Evolutionary conservation across 192 early-diverging fungal species (phyloP).

Genomic region (Geosiphon pyriformis): DNA sequence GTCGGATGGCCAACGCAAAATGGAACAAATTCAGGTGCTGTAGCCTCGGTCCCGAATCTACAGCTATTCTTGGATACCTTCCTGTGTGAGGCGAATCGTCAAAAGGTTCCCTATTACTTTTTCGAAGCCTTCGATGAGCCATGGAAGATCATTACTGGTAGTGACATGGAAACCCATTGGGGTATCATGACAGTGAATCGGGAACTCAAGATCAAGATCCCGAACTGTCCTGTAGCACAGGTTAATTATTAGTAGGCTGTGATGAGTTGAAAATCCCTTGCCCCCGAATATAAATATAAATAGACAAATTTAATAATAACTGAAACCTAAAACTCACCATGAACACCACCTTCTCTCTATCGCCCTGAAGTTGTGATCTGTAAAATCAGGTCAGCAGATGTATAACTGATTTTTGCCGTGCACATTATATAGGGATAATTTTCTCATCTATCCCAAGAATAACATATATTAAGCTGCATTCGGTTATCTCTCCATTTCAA

Average conservation of each 20-base stretch:
- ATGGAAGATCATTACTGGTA: constrained; percentile 41
- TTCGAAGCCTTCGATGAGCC: constrained; percentile 46
- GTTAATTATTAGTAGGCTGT: background rate
- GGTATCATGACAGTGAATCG: constrained; percentile 32
- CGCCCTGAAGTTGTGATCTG: no score
- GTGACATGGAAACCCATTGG: constrained; percentile 37
- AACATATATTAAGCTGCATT: no score
- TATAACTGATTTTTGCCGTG: no score
- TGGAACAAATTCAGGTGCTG: constrained; percentile 13
- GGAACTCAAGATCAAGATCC: constrained; percentile 38
- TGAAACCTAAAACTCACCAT: no score
- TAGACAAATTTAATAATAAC: no score
- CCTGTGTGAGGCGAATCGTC: constrained; percentile 38
- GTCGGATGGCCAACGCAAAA: constrained; percentile 43
- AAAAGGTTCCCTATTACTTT: constrained; percentile 34
- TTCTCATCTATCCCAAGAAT: no score
- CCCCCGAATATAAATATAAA: no score
- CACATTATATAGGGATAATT: no score
- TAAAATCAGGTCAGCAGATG: no score
- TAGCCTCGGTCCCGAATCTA: constrained; percentile 36
- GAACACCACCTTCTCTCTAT: no score
- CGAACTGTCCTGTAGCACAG: constrained; percentile 30
- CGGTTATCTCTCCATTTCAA: no score
- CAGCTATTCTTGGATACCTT: constrained; percentile 38
- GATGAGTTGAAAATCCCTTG: no score